A percentile compares a stretch with the other conserved stretches of the same genome.
Evolutionary conservation across 179 eudicot species (phyloP).

Genomic region (Silene noctiflora): DNA sequence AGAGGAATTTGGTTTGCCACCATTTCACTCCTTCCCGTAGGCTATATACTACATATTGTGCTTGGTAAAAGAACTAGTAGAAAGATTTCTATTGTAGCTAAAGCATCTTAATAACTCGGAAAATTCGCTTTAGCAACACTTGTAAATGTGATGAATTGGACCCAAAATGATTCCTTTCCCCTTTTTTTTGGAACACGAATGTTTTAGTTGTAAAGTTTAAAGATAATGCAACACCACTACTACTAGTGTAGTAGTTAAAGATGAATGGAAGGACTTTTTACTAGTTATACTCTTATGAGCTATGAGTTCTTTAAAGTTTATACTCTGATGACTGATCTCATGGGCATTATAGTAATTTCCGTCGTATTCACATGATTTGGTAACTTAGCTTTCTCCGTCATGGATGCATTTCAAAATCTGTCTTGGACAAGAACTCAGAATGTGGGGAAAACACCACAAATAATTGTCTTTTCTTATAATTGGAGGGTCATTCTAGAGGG

Average conservation of each 20-base stretch:
- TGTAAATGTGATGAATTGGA: not conserved
- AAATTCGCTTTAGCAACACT: conserved; percentile 15
- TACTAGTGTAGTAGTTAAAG: not conserved
- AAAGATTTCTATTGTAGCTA: not conserved
- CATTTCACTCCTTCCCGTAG: conserved; percentile 27
- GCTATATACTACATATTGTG: conserved; percentile 4
- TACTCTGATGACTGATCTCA: not conserved
- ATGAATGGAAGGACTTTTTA: not conserved
- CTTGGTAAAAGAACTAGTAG: conserved; percentile 5
- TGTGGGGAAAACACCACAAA: conserved; percentile 15
- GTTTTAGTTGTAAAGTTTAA: conserved; percentile 24
- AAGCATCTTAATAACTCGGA: conserved; percentile 17
- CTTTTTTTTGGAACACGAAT: conserved; percentile 7
- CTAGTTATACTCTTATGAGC: not conserved
- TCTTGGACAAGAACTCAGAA: not conserved
- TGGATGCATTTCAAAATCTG: not conserved
- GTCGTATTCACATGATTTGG: not conserved
- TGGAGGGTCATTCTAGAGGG: not conserved
- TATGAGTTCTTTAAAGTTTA: too few species aligned
- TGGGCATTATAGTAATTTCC: not conserved
- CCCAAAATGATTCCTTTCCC: not conserved
- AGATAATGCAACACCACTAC: conserved; percentile 16
- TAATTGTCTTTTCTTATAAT: not conserved
- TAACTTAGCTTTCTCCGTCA: not conserved
- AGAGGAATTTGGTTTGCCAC: conserved; percentile 33